phyloP scores from a whole-genome alignment of 805 yeast species.

The Saturnispora dispora region DNA sequence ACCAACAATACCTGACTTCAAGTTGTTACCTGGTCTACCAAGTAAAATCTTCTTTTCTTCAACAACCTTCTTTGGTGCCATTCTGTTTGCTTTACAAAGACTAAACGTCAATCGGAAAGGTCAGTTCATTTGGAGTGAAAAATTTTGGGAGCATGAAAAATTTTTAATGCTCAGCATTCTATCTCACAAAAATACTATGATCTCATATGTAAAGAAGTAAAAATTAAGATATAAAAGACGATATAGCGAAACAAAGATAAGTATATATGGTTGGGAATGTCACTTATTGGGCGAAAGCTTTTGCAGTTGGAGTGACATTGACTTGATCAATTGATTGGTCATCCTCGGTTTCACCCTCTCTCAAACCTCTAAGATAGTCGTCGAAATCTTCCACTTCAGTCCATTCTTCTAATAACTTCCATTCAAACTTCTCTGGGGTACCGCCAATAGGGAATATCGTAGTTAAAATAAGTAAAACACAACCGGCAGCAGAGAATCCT shows the following conservation, averaged over 20 bases:
- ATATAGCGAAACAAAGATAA: background rate
- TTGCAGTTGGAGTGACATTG: background rate
- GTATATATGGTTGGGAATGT: background rate
- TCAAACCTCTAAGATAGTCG: constrained; percentile 19
- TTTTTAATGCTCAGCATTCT: background rate
- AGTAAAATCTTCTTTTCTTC: constrained; percentile 31
- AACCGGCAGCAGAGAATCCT: constrained; percentile 56
- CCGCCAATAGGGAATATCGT: constrained; percentile 43
- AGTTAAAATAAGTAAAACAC: constrained; percentile 45
- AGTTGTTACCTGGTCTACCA: constrained; percentile 35
- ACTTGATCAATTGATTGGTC: background rate
- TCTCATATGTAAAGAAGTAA: background rate
- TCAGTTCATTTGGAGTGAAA: background rate
- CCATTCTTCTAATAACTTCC: constrained; percentile 56
- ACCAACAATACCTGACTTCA: constrained; percentile 81
- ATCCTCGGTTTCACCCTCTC: background rate
- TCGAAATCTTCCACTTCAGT: constrained; percentile 58
- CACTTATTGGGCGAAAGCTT: background rate
- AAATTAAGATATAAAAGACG: background rate
- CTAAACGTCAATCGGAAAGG: background rate
- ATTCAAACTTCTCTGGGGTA: constrained; percentile 37
- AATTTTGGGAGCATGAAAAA: background rate
- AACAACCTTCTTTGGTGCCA: constrained; percentile 33
- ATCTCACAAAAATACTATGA: background rate
- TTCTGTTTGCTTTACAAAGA: constrained; percentile 9